These are phyloP conservation scores for Ogataea thermomethanolica DNA, from an alignment of 805 yeast species.

Conservation along the genomic window DNA sequence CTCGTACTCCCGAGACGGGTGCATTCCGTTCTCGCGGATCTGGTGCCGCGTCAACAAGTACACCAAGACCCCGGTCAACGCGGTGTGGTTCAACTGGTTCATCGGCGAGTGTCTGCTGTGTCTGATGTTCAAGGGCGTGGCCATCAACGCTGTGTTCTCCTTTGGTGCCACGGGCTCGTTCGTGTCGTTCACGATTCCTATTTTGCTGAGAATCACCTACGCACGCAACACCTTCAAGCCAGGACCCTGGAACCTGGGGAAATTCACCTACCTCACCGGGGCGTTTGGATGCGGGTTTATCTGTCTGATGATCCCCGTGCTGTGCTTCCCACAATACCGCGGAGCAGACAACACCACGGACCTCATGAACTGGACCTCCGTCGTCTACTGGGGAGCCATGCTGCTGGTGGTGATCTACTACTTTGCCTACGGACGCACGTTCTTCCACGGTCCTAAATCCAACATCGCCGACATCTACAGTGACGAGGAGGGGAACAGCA, in stretches of 20 bases:
- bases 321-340: slow-evolving; percentile 53
- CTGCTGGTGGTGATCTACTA: slow-evolving; percentile 49
- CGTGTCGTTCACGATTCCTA: slow-evolving; percentile 64
- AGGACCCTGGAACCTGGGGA: slow-evolving; percentile 69
- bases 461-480: slow-evolving; percentile 39
- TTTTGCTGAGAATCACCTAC: slow-evolving; percentile 53
- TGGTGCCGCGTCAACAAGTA: slow-evolving; percentile 48
- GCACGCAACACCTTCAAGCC: slow-evolving; percentile 50
- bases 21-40: slow-evolving; percentile 53
- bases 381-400: slow-evolving; percentile 61
- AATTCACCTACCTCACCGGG: slow-evolving; percentile 47
- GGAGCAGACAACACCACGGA: slow-evolving; percentile 36
- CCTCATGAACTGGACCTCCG: slow-evolving; percentile 61
- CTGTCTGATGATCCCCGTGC: slow-evolving; percentile 52
- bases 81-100: slow-evolving; percentile 55
- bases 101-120: slow-evolving; percentile 54
- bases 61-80: slow-evolving; percentile 62
- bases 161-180: slow-evolving; percentile 71
- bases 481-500: slow-evolving; percentile 14
- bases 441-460: slow-evolving; percentile 60
- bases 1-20: slow-evolving; percentile 66
- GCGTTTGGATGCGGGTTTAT: slow-evolving; percentile 48
- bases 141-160: slow-evolving; percentile 68
- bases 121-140: slow-evolving; percentile 61
- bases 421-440: slow-evolving; percentile 49